These are phyloP conservation scores for Phytophthora melonis DNA, from an alignment of 352 stramenopile species.

Conservation along the genomic window DNA sequence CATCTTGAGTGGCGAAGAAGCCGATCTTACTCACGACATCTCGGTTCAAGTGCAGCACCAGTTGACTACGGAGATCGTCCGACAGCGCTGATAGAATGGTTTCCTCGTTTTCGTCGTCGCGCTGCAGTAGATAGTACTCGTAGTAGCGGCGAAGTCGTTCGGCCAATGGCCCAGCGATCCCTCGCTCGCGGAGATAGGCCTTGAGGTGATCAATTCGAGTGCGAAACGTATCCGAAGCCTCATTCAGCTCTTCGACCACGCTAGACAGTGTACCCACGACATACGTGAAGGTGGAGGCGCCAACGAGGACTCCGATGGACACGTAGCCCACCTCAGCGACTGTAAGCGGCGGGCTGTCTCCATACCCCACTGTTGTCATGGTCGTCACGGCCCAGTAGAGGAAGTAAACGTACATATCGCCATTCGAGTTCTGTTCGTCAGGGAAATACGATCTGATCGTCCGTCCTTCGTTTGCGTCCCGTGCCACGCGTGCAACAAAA, in stretches of 20 bases:
- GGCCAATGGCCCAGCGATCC: slow-evolving; percentile 62
- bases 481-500: slow-evolving; percentile 54
- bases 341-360: slow-evolving; percentile 69
- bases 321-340: slow-evolving; percentile 67
- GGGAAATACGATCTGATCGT: slow-evolving; percentile 32
- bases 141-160: slow-evolving; percentile 78
- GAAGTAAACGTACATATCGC: slow-evolving; percentile 75
- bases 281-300: slow-evolving; percentile 79
- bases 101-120: slow-evolving; percentile 79
- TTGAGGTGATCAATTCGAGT: slow-evolving; percentile 82
- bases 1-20: slow-evolving; percentile 84
- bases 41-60: slow-evolving; percentile 82
- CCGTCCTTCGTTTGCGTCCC: slow-evolving; percentile 13
- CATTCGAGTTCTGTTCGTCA: slow-evolving; percentile 24
- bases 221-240: slow-evolving; percentile 55
- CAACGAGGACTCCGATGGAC: slow-evolving; percentile 61
- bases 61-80: slow-evolving; percentile 76
- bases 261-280: slow-evolving; percentile 80
- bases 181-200: slow-evolving; percentile 75
- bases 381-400: slow-evolving; percentile 85
- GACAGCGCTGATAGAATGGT: slow-evolving; percentile 75
- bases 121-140: slow-evolving; percentile 81
- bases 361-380: slow-evolving; percentile 85
- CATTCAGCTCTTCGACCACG: slow-evolving; percentile 79
- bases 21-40: slow-evolving; percentile 86